Conservation (phyloP, 2,329 filamentous ascomycete genomes). For the Trichophyton verrucosum region DNA sequence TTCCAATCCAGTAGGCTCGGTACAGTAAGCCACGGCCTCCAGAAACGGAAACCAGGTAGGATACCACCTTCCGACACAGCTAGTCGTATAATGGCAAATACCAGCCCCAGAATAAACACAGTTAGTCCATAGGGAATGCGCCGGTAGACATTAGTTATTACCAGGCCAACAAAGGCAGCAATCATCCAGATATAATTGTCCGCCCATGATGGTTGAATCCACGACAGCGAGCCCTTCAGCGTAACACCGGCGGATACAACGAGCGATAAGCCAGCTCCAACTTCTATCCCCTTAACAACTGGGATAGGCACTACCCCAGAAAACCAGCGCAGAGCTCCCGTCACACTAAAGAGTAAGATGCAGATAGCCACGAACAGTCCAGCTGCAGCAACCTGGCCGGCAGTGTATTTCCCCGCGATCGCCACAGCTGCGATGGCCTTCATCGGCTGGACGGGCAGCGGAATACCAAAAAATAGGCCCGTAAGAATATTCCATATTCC, state of each 20-base stretch:
- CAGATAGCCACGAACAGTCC: conserved; percentile 65
- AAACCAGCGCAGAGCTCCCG: conserved; percentile 64
- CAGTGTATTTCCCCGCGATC: conserved; percentile 55
- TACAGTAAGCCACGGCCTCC: conserved; percentile 44
- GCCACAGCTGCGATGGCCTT: conserved; percentile 84
- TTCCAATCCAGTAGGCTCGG: conserved; percentile 39
- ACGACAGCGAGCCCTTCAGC: conserved; percentile 56
- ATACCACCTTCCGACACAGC: conserved; percentile 13
- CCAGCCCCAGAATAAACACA: conserved; percentile 56
- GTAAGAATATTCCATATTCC: conserved; percentile 78
- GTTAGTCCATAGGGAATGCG: conserved; percentile 66
- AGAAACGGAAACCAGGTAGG: conserved; percentile 46
- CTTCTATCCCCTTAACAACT: conserved; percentile 87
- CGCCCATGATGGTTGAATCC: conserved; percentile 51
- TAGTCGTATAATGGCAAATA: conserved; percentile 46
- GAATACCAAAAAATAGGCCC: conserved; percentile 71
- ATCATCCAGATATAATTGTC: conserved; percentile 72
- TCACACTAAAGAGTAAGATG: conserved; percentile 64
- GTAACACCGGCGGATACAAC: conserved; percentile 62
- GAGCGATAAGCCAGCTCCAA: conserved; percentile 77
- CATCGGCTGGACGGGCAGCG: conserved; percentile 81
- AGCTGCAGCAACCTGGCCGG: conserved; percentile 64
- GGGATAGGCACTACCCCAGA: conserved; percentile 67
- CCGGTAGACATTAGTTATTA: conserved; percentile 52
- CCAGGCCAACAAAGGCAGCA: conserved; percentile 58